Conservation (phyloP, 1,284 basidiomycete genomes). For the Entoloma clypeatum region DNA sequence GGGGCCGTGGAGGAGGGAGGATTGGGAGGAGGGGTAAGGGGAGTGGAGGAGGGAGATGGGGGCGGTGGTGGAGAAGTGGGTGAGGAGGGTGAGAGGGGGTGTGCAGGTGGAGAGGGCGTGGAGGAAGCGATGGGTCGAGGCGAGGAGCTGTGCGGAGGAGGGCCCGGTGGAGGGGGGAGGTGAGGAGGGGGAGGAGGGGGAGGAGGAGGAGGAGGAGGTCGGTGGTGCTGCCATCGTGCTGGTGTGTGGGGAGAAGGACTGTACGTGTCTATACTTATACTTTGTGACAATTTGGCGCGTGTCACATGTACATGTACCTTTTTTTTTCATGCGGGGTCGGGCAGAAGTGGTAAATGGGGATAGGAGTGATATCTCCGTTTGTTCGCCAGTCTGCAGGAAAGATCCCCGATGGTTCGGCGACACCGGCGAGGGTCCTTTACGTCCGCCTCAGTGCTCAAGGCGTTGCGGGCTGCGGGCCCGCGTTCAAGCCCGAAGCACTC, state of each 20-base stretch:
- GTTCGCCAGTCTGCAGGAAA: too few relatives aligned
- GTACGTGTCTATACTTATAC: neutral
- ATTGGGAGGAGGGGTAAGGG: slow-evolving; percentile 28
- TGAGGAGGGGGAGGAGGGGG: slow-evolving; percentile 24
- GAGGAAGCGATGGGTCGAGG: neutral
- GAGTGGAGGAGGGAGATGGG: slow-evolving; percentile 37
- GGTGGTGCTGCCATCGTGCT: slow-evolving; percentile 22
- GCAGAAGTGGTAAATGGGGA: too few relatives aligned
- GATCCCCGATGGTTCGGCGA: too few relatives aligned
- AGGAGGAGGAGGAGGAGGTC: slow-evolving; percentile 17
- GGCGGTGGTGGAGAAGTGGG: slow-evolving; percentile 35
- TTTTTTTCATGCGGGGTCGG: too few relatives aligned
- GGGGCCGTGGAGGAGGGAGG: slow-evolving; percentile 34
- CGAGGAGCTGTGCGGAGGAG: slow-evolving; percentile 2
- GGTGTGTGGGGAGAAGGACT: slow-evolving; percentile 8
- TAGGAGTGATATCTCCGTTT: too few relatives aligned
- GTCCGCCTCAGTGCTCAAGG: too few relatives aligned
- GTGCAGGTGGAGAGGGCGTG: slow-evolving; percentile 6
- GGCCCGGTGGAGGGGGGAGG: slow-evolving; percentile 2
- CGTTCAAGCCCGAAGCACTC: too few relatives aligned
- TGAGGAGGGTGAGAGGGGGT: slow-evolving; percentile 29
- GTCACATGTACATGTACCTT: neutral
- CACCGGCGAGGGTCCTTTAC: too few relatives aligned
- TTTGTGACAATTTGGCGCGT: neutral
- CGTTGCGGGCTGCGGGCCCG: too few relatives aligned